Percentiles rank a stretch among this genome's conserved stretches.
These are phyloP conservation scores for Agaricus blazei DNA, from an alignment of 768 basidiomycete species.

Conservation along the genomic window DNA sequence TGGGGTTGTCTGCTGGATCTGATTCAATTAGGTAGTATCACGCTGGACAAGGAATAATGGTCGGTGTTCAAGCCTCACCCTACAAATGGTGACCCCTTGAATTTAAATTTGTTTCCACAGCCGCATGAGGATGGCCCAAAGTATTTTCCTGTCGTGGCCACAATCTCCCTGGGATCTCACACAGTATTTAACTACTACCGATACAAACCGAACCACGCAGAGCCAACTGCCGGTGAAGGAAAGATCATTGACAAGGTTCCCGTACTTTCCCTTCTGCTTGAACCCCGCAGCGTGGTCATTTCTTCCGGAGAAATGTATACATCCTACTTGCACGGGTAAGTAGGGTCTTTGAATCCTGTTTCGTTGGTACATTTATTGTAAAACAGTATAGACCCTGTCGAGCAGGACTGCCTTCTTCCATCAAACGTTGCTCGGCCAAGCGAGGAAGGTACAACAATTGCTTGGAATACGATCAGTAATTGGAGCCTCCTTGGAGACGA, in stretches of 20 bases:
- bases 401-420: conserved; percentile 41
- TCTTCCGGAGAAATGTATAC: conserved; percentile 67
- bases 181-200: conserved; percentile 79
- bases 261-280: conserved; percentile 68
- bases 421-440: conserved; percentile 16
- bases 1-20: conserved; percentile 2
- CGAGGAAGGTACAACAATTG: conserved; percentile 1
- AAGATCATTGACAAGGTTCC: conserved; percentile 61
- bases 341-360: conserved; percentile 3
- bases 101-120: conserved; percentile 32
- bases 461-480: conserved; percentile 45
- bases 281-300: conserved; percentile 82
- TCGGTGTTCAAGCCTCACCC: conserved; percentile 26
- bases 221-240: conserved; percentile 27
- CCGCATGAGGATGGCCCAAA: conserved; percentile 92
- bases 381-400: conserved; percentile 52
- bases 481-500: conserved; percentile 42
- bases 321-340: conserved; percentile 69
- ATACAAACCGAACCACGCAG: conserved; percentile 34
- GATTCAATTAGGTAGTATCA: conserved; percentile 52
- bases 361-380: conserved; percentile 8
- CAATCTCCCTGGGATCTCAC: conserved; percentile 85
- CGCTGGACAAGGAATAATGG: conserved; percentile 92
- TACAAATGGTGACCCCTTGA: conserved; percentile 10
- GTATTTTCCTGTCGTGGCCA: conserved; percentile 85